Evolutionary conservation across 2,329 filamentous ascomycete species (phyloP), one percentile per base, ranked within the genome.

Genomic region (Colletotrichum acutatum): DNA sequence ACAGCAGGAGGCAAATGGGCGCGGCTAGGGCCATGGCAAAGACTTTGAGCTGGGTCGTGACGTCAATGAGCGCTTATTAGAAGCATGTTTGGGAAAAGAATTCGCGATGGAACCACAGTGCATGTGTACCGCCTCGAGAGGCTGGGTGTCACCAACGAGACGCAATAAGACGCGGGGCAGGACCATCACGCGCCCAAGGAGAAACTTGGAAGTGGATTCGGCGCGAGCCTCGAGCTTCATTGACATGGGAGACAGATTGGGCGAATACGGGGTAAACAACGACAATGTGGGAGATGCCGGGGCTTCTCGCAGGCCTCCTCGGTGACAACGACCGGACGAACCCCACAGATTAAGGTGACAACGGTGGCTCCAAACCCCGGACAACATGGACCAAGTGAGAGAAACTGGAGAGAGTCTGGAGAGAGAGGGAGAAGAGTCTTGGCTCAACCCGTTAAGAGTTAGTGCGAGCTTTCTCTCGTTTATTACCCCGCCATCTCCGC

Each of bases 301-400:
- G 37, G 37, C 52, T 14, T 22, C 53, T 22, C 52, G 14, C 49
- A 24, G 28, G 49, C 7, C 59, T 60, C 57, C 11, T 22, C n/a
- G 16, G 37, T 24, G n/a, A 63, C 6, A 12, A 22, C 9, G 68
- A 68, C 49, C 69, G 49, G 65, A 59, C 1, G 37, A 71, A 68
- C 69, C 52, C 64, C 69, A 71, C 64, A 58, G 8, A 71, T 26
- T 63, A 63, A 68, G 64, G 52, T 71, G 28, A 52, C 58, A 59
- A 19, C 54, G 54, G 56, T 32, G 16, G 14, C 19, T 11, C 4
- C 42, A 34, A 30, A 16, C 12, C 52, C 30, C 49, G 59, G 49
- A 28, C 30, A 12, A 16, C n/a, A 9, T 12, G 30, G 16, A 19
- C 16, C 12, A 14, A 24, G 49, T 14, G 16, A 62, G 19, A 60